Conservation (phyloP, 202 grass and related monocot genomes). For the Digitaria exilis region DNA sequence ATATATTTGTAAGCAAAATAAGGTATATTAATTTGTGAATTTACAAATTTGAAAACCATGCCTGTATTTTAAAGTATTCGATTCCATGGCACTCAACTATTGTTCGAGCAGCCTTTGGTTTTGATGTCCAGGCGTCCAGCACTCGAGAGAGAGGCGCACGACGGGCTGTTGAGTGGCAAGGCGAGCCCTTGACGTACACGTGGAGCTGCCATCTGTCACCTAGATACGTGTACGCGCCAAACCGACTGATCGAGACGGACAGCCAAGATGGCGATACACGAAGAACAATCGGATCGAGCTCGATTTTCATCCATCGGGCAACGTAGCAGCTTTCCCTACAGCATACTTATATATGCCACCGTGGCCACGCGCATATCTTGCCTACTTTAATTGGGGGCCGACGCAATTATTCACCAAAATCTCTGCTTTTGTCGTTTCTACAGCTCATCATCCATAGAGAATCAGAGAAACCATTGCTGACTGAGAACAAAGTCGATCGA, state of each 20-base stretch:
- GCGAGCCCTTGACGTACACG: not conserved
- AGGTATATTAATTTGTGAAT: too few relatives aligned
- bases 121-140: too few relatives aligned
- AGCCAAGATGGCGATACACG: not conserved
- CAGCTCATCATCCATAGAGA: constrained; percentile 11
- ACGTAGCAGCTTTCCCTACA: not conserved
- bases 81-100: too few relatives aligned
- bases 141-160: too few relatives aligned
- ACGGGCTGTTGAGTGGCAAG: too few relatives aligned
- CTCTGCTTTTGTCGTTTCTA: not conserved
- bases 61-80: too few relatives aligned
- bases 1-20: too few relatives aligned
- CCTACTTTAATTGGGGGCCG: too few relatives aligned
- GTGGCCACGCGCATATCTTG: not conserved
- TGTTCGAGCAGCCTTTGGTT: too few relatives aligned
- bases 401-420: not conserved
- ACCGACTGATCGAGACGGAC: not conserved
- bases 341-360: not conserved
- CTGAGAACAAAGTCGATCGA: too few relatives aligned
- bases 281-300: not conserved
- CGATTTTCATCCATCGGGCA: not conserved
- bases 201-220: not conserved
- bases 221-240: constrained; percentile 6
- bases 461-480: too few relatives aligned
- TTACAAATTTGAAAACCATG: too few relatives aligned